These are phyloP conservation scores for Hygrophorus russula DNA, from an alignment of 768 basidiomycete species.

Conservation along the genomic window DNA sequence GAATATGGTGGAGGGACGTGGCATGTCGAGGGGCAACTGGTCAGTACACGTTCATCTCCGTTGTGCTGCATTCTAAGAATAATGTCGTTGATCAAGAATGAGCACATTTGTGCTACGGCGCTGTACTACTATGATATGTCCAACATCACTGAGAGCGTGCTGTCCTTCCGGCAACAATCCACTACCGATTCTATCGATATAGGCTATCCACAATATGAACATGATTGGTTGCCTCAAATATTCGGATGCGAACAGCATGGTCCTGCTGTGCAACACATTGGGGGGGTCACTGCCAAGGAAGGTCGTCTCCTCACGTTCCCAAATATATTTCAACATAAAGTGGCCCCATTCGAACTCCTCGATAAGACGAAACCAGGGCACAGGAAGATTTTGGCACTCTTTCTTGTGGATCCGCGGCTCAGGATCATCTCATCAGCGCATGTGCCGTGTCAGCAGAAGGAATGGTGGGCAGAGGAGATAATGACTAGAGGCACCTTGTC, in stretches of 20 bases:
- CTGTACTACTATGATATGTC: conserved; percentile 18
- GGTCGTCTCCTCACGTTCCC: conserved; percentile 29
- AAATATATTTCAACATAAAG: conserved; percentile 29
- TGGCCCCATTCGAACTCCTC: conserved; percentile 23
- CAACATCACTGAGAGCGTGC: conserved; percentile 20
- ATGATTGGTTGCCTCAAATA: conserved; percentile 17
- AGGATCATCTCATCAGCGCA: conserved; percentile 16
- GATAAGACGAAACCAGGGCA: conserved; percentile 25
- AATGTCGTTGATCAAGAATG: conserved; percentile 10
- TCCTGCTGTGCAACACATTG: conserved; percentile 18
- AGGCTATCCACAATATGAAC: conserved; percentile 15
- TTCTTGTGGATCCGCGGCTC: conserved; percentile 24
- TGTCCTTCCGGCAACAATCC: conserved; percentile 17
- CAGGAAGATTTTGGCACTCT: conserved; percentile 29
- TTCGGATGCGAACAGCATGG: conserved; percentile 16
- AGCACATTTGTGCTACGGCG: conserved; percentile 17
- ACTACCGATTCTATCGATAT: conserved; percentile 6
- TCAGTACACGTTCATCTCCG: background rate
- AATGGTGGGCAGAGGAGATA: conserved; percentile 18
- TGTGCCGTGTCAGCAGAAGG: conserved; percentile 17
- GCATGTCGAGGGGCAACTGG: conserved; percentile 25
- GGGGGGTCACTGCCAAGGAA: conserved; percentile 21
- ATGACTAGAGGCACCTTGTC: conserved; percentile 1
- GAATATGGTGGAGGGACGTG: conserved; percentile 24
- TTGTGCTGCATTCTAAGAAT: background rate